These are phyloP conservation scores for Pythium scleroteichum DNA, from an alignment of 352 stramenopile genomes.

Conservation along the genomic window DNA sequence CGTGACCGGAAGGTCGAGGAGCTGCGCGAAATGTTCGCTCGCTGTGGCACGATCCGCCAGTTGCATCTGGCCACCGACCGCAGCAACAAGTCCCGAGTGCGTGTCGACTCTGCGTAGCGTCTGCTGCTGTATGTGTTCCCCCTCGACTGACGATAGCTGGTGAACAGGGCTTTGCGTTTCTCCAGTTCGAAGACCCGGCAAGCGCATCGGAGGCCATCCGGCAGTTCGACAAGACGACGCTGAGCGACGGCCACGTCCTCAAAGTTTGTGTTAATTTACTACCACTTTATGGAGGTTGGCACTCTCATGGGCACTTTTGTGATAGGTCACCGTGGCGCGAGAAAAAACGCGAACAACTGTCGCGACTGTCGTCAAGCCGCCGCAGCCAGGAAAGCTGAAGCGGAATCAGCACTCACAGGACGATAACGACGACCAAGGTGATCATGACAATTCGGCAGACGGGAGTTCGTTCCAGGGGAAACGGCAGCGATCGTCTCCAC, in stretches of 20 bases:
- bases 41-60: constrained; percentile 62
- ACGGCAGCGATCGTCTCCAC: constrained; percentile 62
- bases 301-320: background rate
- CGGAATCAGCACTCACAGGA: constrained; percentile 58
- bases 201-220: constrained; percentile 56
- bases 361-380: background rate
- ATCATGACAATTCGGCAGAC: constrained; percentile 21
- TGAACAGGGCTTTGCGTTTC: constrained; percentile 67
- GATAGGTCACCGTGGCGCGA: constrained; percentile 60
- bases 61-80: constrained; percentile 74
- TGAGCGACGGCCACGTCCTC: constrained; percentile 72
- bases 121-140: no score
- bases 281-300: no score
- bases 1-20: constrained; percentile 65
- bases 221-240: constrained; percentile 58
- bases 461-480: constrained; percentile 39
- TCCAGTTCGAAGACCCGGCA: constrained; percentile 63
- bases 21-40: constrained; percentile 56
- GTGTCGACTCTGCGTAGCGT: background rate
- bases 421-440: constrained; percentile 24
- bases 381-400: constrained; percentile 61
- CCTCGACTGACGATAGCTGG: no score
- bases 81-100: constrained; percentile 72
- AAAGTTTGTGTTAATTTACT: constrained; percentile 39
- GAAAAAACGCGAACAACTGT: constrained; percentile 39